These are phyloP conservation scores for Zygotorulaspora danielsina DNA, from an alignment of 805 yeast genomes.

Conservation along the genomic window DNA sequence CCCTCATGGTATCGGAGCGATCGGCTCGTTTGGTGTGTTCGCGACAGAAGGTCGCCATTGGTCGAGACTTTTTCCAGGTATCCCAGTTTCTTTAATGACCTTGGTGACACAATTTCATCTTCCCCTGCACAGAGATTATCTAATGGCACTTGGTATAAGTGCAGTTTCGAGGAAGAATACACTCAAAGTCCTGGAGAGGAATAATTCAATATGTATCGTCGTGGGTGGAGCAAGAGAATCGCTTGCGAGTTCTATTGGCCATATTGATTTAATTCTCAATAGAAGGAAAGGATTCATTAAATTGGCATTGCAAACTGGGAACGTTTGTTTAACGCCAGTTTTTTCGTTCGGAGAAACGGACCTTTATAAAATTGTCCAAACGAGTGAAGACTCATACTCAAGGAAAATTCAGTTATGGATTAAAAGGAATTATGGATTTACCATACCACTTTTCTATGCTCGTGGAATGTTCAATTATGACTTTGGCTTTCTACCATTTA, in stretches of 20 bases:
- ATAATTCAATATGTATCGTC: constrained; percentile 80
- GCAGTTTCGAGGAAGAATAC: constrained; percentile 78
- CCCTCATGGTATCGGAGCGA: constrained; percentile 93
- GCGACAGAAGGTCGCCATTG: constrained; percentile 79
- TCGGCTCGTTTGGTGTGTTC: constrained; percentile 83
- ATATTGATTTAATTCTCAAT: constrained; percentile 62
- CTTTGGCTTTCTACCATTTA: constrained; percentile 82
- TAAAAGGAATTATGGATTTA: constrained; percentile 70
- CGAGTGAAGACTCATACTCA: constrained; percentile 43
- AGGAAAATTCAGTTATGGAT: constrained; percentile 65
- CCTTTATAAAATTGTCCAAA: constrained; percentile 48
- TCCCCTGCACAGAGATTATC: constrained; percentile 84
- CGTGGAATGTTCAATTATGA: constrained; percentile 90
- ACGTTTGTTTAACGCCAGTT: constrained; percentile 77
- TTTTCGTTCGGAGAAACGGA: constrained; percentile 88
- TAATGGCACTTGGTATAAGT: constrained; percentile 75
- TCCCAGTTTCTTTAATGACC: constrained; percentile 74
- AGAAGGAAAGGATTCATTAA: constrained; percentile 86
- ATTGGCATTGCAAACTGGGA: constrained; percentile 75
- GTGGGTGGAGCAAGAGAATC: constrained; percentile 96
- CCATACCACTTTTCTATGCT: constrained; percentile 87
- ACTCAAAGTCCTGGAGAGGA: constrained; percentile 53
- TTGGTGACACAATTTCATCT: constrained; percentile 74
- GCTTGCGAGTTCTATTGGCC: constrained; percentile 56
- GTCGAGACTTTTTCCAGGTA: constrained; percentile 71